Conservation (phyloP, 805 yeast species). For the Kregervanrija delftensis region DNA sequence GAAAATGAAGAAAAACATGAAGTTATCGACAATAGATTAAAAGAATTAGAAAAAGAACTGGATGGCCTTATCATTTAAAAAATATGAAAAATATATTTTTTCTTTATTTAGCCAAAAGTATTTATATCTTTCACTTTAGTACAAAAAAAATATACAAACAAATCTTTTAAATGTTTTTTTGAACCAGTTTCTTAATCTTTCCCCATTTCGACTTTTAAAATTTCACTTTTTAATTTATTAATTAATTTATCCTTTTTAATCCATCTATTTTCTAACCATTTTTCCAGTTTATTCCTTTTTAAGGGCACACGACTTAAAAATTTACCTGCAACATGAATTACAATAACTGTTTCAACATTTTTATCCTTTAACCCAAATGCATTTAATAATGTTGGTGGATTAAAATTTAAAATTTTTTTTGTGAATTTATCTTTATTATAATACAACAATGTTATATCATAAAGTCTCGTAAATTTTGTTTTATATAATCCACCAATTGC, state of each 20-base stretch:
- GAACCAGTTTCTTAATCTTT: not conserved
- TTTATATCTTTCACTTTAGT: no score
- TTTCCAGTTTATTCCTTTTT: constrained; percentile 52
- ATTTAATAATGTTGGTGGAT: constrained; percentile 31
- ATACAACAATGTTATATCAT: constrained; percentile 51
- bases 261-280: constrained; percentile 77
- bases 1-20: constrained; percentile 46
- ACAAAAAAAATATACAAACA: constrained; percentile 14
- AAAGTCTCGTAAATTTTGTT: constrained; percentile 37
- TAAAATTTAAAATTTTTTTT: constrained; percentile 17
- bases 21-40: constrained; percentile 27
- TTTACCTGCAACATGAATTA: constrained; percentile 41
- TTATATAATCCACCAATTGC: constrained; percentile 36
- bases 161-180: constrained; percentile 1
- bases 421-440: constrained; percentile 13
- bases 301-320: constrained; percentile 41
- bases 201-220: constrained; percentile 4
- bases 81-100: no score
- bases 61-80: constrained; percentile 8
- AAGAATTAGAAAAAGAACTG: constrained; percentile 47
- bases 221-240: constrained; percentile 29
- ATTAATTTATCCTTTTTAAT: constrained; percentile 53
- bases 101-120: no score
- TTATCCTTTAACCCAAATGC: constrained; percentile 28
- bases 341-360: constrained; percentile 26